phyloP scores from a whole-genome alignment of 2,329 filamentous ascomycete species.

The Sphaerostilbella broomeana region DNA sequence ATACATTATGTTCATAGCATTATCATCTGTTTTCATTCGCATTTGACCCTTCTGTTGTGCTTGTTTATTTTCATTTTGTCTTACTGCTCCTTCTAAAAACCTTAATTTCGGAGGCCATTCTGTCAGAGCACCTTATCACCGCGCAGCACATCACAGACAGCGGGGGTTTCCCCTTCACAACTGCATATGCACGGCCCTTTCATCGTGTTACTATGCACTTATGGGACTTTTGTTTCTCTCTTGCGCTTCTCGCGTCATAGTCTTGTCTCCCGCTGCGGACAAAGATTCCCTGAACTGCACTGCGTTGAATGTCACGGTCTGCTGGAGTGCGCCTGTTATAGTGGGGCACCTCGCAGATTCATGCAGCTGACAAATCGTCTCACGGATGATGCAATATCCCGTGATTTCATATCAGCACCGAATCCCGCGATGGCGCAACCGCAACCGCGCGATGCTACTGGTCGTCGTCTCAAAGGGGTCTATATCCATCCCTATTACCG shows the following conservation, averaged over 20 bases:
- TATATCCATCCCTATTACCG: conserved; percentile 8
- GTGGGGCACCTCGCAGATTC: conserved; percentile 15
- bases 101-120: no score
- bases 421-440: conserved; percentile 2
- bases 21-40: no score
- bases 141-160: no score
- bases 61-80: background rate
- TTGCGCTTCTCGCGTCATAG: conserved; percentile 7
- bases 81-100: background rate
- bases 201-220: conserved; percentile 2
- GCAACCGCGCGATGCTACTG: conserved; percentile 4
- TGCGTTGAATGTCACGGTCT: conserved; percentile 20
- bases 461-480: conserved; percentile 2
- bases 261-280: conserved; percentile 1
- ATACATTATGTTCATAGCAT: background rate
- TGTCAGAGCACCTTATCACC: no score
- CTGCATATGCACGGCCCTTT: conserved; percentile 2
- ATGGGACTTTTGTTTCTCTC: conserved; percentile 6
- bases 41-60: background rate
- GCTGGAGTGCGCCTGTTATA: conserved; percentile 12
- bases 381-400: conserved; percentile 55
- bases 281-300: conserved; percentile 6
- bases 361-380: conserved; percentile 38
- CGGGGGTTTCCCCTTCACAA: no score
- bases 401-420: conserved; percentile 41